Base-by-base conservation (phyloP, 2,329 filamentous ascomycete species). In the Drechslerella stenobrocha region DNA sequence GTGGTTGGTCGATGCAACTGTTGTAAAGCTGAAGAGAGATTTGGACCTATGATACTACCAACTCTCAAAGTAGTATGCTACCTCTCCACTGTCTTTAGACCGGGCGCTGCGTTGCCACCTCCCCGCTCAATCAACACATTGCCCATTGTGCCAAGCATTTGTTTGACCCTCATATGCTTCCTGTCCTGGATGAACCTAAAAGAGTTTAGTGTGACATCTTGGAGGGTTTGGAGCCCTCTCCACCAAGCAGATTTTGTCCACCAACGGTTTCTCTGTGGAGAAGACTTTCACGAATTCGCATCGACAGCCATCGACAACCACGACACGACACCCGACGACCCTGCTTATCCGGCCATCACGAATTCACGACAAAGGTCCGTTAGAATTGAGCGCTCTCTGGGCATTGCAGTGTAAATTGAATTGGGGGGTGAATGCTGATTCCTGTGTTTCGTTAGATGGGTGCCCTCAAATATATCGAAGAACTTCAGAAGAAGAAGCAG, bases 401-500 rank as follows among this genome's bases (percentile, higher is more conserved):
- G 8, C n/a, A 20, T 42, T 20, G 8, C n/a, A 7, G 4, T 20
- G 7, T 42, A 18, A 8, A 18, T 20, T 42, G 15, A 20, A 45
- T 35, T 51, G 44, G 51, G 52, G 23, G 15, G 32, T 6, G 35
- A 47, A 59, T 50, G 63, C 63, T 67, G 52, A 67, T 53, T 59
- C 18, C 26, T 55, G n/a, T 48, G 35, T 22, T 28, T 32, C 13
- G 13, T 66, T 67, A 92, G 86, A 96, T 96, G 93, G 93, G 93
- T 89, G 92, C 92, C 84, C 90, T 96, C 82, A 98, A 98, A 84
- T 98, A 96, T 85, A 90, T 98, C 83, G 95, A 98, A 87, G 93
- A 98, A 87, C 88, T 98, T 84, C 90, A 96, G 82, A 97, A 98
- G 90, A 96, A 96, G 90, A 98, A 98, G 90, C 93, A 98, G 88